A percentile compares a stretch with the other conserved stretches of the same genome.
These are phyloP conservation scores for Spathaspora sp. DNA, from an alignment of 805 yeast genomes.

Conservation along the genomic window DNA sequence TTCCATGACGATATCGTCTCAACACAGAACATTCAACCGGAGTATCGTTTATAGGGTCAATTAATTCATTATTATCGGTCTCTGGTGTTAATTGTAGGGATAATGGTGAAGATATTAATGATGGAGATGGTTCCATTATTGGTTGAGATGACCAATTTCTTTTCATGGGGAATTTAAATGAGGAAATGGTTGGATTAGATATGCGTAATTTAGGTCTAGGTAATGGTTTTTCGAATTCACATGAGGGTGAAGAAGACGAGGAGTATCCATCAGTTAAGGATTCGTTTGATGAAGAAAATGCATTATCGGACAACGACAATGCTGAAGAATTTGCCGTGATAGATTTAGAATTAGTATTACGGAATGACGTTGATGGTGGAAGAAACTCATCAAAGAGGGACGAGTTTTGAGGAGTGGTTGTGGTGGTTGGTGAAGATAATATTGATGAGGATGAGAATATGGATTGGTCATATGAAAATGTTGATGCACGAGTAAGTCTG, in stretches of 20 bases:
- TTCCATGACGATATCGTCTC: neutral
- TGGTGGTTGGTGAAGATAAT: neutral
- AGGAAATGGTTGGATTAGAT: slow-evolving; percentile 1
- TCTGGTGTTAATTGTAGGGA: slow-evolving; percentile 28
- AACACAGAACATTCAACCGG: slow-evolving; percentile 34
- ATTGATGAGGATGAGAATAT: slow-evolving; percentile 8
- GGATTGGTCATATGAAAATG: slow-evolving; percentile 21
- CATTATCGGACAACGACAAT: slow-evolving; percentile 18
- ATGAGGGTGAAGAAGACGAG: slow-evolving; percentile 12
- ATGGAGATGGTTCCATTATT: slow-evolving; percentile 4
- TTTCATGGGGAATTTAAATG: slow-evolving; percentile 4
- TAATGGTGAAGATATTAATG: slow-evolving; percentile 36
- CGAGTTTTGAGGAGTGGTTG: neutral
- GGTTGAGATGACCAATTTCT: neutral
- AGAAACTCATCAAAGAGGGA: slow-evolving; percentile 15
- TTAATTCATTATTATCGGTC: slow-evolving; percentile 12
- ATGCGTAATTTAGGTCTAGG: neutral
- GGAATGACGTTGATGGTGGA: slow-evolving; percentile 26
- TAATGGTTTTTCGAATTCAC: neutral
- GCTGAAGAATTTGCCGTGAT: slow-evolving; percentile 29
- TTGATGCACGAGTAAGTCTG: slow-evolving; percentile 21
- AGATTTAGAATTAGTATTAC: slow-evolving; percentile 17
- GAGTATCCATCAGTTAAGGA: slow-evolving; percentile 25
- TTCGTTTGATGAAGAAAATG: slow-evolving; percentile 26
- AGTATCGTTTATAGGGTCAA: slow-evolving; percentile 37